These are phyloP conservation scores for Zygnema circumcarinatum DNA, from an alignment of 139 green algal species.

Conservation along the genomic window DNA sequence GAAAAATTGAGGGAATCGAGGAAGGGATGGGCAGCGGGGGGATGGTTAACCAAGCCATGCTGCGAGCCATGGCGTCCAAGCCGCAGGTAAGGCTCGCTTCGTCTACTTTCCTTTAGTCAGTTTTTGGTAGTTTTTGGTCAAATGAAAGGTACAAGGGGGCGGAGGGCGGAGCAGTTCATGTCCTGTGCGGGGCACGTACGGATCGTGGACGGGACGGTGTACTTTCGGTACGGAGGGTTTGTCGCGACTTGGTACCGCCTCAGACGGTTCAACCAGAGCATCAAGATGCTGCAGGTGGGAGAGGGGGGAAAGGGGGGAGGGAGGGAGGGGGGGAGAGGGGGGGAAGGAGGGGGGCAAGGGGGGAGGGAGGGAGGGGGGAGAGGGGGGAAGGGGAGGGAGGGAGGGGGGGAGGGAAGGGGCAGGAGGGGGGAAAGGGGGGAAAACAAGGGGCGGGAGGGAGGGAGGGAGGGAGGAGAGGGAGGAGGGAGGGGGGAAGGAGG, in stretches of 20 bases:
- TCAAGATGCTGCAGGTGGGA: slow-evolving; percentile 30
- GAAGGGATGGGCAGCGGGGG: neutral
- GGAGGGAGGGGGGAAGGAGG: neutral
- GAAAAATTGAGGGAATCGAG: slow-evolving; percentile 13
- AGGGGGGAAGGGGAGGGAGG: neutral
- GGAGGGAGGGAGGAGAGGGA: neutral
- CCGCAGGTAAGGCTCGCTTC: neutral
- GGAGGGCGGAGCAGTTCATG: slow-evolving; percentile 23
- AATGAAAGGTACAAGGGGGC: neutral
- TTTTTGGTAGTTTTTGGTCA: neutral
- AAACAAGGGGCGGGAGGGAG: neutral
- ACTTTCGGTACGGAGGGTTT: slow-evolving; percentile 35
- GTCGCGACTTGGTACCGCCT: slow-evolving; percentile 23
- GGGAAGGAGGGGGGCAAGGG: neutral
- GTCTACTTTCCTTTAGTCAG: neutral
- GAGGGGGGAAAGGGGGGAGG: neutral
- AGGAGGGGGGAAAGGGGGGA: neutral
- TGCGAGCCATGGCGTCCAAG: neutral
- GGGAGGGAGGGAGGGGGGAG: neutral
- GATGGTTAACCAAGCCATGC: no score
- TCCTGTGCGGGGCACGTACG: slow-evolving; percentile 8
- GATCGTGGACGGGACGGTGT: slow-evolving; percentile 31
- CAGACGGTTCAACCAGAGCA: slow-evolving; percentile 29
- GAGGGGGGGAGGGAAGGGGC: neutral
- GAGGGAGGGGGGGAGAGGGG: neutral